phyloP scores from a whole-genome alignment of 2,329 filamentous ascomycete species.

The Huntiella moniliformis region DNA sequence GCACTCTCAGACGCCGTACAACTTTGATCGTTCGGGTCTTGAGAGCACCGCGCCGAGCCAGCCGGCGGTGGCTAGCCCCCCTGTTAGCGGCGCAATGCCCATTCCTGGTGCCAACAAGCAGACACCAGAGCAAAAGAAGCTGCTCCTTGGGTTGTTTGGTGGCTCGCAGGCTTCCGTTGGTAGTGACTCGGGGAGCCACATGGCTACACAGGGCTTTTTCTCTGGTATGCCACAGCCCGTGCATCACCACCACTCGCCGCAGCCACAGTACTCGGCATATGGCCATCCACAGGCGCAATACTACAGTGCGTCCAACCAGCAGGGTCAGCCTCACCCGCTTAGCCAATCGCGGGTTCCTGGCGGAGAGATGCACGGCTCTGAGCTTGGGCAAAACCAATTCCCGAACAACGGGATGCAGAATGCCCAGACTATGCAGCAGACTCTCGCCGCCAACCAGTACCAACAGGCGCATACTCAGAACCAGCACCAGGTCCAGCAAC shows the following conservation, averaged over 20 bases:
- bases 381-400: too few relatives aligned
- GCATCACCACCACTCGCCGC: slow-evolving; percentile 7
- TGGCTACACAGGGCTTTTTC: slow-evolving; percentile 2
- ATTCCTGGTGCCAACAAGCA: slow-evolving; percentile 17
- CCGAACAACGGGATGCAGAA: neutral
- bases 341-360: slow-evolving; percentile 9
- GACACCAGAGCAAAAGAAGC: slow-evolving; percentile 24
- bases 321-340: slow-evolving; percentile 9
- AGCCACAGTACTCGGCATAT: slow-evolving; percentile 8
- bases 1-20: slow-evolving; percentile 11
- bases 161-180: slow-evolving; percentile 22
- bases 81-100: slow-evolving; percentile 16
- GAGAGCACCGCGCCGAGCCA: slow-evolving; percentile 11
- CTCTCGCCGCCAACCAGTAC: neutral
- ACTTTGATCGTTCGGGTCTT: slow-evolving; percentile 8
- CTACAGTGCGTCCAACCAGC: slow-evolving; percentile 8
- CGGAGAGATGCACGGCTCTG: neutral
- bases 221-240: slow-evolving; percentile 2
- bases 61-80: slow-evolving; percentile 15
- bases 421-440: neutral
- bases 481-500: slow-evolving; percentile 1
- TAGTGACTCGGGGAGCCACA: neutral
- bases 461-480: neutral
- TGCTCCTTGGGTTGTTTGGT: slow-evolving; percentile 44
- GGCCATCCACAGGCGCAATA: slow-evolving; percentile 9